Evolutionary conservation across 106 monocot genomes (phyloP).

Genomic region (Gastrodia elata): DNA sequence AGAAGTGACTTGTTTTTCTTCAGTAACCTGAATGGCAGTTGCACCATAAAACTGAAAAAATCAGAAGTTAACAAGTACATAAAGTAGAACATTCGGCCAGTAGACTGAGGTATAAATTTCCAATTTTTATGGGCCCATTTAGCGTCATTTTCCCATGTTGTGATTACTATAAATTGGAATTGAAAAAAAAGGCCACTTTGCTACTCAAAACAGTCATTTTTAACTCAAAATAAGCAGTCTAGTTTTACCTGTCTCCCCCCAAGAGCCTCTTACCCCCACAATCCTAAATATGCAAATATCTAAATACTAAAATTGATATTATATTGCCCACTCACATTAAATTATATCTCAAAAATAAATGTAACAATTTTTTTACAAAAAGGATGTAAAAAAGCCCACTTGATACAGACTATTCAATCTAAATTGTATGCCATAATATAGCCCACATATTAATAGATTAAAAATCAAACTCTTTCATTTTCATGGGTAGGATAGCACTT

Average conservation of each 20-base stretch:
- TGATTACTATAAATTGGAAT: neutral
- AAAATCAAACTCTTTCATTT: neutral
- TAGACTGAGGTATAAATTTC: neutral
- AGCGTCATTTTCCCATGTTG: neutral
- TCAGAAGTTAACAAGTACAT: neutral
- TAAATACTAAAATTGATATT: neutral
- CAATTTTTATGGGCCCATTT: neutral
- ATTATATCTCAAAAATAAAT: neutral
- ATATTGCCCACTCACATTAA: neutral
- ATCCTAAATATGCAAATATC: neutral
- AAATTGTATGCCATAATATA: neutral
- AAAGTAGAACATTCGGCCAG: neutral
- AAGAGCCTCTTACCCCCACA: neutral
- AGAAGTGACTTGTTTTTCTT: constrained; percentile 23
- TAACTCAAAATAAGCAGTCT: neutral
- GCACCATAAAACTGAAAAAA: neutral
- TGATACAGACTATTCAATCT: no score
- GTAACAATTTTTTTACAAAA: neutral
- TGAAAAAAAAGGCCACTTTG: neutral
- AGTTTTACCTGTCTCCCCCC: neutral
- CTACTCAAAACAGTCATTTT: neutral
- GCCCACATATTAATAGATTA: neutral
- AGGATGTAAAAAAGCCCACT: neutral
- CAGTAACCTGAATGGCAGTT: constrained; percentile 33
- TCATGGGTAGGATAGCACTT: no score